Percentiles rank a stretch among this genome's conserved stretches.
phyloP scores from a whole-genome alignment of 805 yeast species.

The Osmozyma mogii region DNA sequence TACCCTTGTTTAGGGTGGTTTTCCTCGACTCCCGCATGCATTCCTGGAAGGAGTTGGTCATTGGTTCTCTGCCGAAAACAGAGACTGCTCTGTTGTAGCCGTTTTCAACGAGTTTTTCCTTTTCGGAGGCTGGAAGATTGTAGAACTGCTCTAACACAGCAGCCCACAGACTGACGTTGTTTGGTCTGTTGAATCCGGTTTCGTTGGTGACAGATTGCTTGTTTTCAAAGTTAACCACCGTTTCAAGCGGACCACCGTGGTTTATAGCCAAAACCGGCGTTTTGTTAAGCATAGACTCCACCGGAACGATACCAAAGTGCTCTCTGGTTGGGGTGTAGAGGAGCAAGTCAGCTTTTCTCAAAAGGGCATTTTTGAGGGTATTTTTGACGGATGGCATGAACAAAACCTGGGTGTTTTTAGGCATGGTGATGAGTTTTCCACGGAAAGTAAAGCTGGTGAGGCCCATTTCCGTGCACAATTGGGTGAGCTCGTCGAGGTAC shows the following conservation, averaged over 20 bases:
- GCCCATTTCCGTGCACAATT: slow-evolving; percentile 36
- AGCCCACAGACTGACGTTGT: background rate
- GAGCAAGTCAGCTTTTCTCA: slow-evolving; percentile 50
- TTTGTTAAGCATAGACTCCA: slow-evolving; percentile 84
- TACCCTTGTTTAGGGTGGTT: too few relatives aligned
- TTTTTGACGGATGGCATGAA: slow-evolving; percentile 80
- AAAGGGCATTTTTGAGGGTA: slow-evolving; percentile 51
- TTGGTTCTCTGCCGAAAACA: slow-evolving; percentile 38
- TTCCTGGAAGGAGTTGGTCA: slow-evolving; percentile 27
- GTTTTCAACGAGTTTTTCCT: too few relatives aligned
- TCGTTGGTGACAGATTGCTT: background rate
- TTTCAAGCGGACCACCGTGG: slow-evolving; percentile 91
- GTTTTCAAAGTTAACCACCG: slow-evolving; percentile 35
- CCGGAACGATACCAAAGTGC: slow-evolving; percentile 96
- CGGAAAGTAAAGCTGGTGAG: slow-evolving; percentile 41
- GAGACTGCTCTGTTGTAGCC: slow-evolving; percentile 30
- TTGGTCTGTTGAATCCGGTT: background rate
- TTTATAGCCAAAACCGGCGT: slow-evolving; percentile 81
- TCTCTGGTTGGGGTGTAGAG: slow-evolving; percentile 87
- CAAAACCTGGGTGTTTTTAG: slow-evolving; percentile 40
- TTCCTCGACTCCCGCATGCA: slow-evolving; percentile 7
- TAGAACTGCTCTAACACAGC: background rate
- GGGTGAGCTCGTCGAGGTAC: slow-evolving; percentile 55
- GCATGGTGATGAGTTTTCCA: slow-evolving; percentile 29
- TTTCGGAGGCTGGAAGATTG: too few relatives aligned